Evolutionary conservation across 2,329 filamentous ascomycete genomes (phyloP).

Genomic region (Hymenoscyphus linearis): DNA sequence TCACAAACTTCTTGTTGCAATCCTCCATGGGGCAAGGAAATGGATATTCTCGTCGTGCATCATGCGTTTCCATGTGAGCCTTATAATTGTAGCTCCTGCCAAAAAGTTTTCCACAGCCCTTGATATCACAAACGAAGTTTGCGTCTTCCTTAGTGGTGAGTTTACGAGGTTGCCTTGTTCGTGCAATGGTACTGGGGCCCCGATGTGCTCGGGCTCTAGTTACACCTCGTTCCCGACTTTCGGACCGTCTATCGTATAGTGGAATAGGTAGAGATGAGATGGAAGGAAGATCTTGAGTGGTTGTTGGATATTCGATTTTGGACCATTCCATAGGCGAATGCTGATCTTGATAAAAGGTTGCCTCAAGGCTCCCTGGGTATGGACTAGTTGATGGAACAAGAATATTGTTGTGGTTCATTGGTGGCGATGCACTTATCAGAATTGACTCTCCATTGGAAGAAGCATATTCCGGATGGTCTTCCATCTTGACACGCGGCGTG

Average conservation of each 20-base stretch:
- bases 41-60: constrained; percentile 65
- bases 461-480: constrained; percentile 28
- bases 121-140: constrained; percentile 62
- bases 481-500: constrained; percentile 31
- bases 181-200: constrained; percentile 22
- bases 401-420: constrained; percentile 20
- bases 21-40: constrained; percentile 59
- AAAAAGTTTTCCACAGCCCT: constrained; percentile 72
- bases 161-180: constrained; percentile 39
- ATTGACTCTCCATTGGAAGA: constrained; percentile 21
- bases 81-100: constrained; percentile 83
- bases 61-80: constrained; percentile 79
- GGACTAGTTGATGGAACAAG: constrained; percentile 21
- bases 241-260: constrained; percentile 26
- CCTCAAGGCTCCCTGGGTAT: constrained; percentile 28
- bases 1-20: constrained; percentile 72
- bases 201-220: constrained; percentile 19
- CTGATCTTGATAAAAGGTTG: constrained; percentile 27
- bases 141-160: constrained; percentile 64
- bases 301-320: constrained; percentile 25
- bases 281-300: constrained; percentile 25
- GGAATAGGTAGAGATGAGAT: constrained; percentile 26
- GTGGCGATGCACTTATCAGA: constrained; percentile 24
- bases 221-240: constrained; percentile 20
- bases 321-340: constrained; percentile 23